Evolutionary conservation across 2,329 filamentous ascomycete species (phyloP), one percentile per base, ranked within the genome.

Genomic region (Exserohilum rostratum): DNA sequence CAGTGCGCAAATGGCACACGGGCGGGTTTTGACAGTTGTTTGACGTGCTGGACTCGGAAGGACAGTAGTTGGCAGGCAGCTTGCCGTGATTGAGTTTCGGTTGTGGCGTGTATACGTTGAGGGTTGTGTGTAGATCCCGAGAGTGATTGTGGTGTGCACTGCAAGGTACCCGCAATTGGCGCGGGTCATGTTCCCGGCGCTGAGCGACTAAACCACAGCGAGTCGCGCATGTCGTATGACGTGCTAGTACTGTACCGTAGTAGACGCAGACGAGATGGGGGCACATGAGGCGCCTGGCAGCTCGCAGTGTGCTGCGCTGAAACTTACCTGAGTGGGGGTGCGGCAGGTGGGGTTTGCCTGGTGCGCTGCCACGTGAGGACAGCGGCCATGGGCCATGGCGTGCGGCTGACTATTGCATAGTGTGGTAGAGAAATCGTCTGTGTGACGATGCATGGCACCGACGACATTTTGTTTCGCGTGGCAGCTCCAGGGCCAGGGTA

Each of bases 101-200:
- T 31, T 51, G 52, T 46, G 47, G 51, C 42, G 48, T 27, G 47
- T 43, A 31, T 31, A 37, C 13, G 37, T 38, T 38, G 31, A 10
- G 22, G 42, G 33, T 50, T 46, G 35, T 22, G 35, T 33, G 52
- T 27, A 46, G 46, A 55, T 55, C 52, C 13, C 10, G 22, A 35
- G n/a, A 22, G 31, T 39, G 34, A 30, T 43, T n/a, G 37, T 29
- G 35, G 34, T 50, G 38, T 30, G 22, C 39, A 30, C 35, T 55
- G 52, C 39, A 44, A 50, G 50, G 52, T 55, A 55, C 52, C 42
- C 42, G 47, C 38, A 39, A 55, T 51, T 42, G 47, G 39, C 40
- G n/a, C 47, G 42, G 47, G 13, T 33, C n/a, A 11, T 18, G 22
- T 30, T 51, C 18, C 47, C 47, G 48, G 15, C n/a, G 13, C 25